Evolutionary conservation across 2,329 filamentous ascomycete species (phyloP).

Genomic region (Fusarium torreyae): DNA sequence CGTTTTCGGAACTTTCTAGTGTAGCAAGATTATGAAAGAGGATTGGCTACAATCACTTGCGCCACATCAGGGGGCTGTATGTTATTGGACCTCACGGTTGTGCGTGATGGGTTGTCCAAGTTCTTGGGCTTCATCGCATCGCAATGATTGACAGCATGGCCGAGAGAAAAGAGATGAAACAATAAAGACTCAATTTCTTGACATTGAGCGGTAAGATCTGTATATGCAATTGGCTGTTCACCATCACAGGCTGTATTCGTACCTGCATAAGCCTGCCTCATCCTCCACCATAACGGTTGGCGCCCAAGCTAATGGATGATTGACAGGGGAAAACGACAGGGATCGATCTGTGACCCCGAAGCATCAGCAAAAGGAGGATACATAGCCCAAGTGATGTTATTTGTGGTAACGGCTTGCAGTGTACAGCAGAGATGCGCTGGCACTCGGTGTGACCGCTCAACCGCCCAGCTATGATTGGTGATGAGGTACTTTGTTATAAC

Average conservation of each 20-base stretch:
- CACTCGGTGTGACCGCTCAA: conserved; percentile 21
- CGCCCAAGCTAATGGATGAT: conserved; percentile 19
- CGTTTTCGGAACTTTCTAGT: conserved; percentile 32
- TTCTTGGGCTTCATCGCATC: conserved; percentile 4
- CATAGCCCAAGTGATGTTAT: not conserved
- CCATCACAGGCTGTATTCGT: conserved; percentile 11
- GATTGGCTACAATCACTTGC: conserved; percentile 35
- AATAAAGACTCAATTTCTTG: not conserved
- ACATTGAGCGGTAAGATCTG: conserved; percentile 5
- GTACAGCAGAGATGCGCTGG: conserved; percentile 40
- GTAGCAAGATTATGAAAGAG: conserved; percentile 41
- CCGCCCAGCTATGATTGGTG: conserved; percentile 2
- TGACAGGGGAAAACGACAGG: conserved; percentile 23
- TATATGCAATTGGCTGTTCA: conserved; percentile 1
- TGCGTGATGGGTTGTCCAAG: conserved; percentile 1
- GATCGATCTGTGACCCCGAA: conserved; percentile 5
- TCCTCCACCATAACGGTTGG: conserved; percentile 22
- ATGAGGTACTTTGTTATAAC: conserved; percentile 6
- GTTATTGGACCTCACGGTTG: conserved; percentile 7
- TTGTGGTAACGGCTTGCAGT: conserved; percentile 13
- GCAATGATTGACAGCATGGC: not conserved
- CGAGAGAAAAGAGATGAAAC: conserved; percentile 26
- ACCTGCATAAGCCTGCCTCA: conserved; percentile 31
- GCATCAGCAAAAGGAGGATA: not conserved
- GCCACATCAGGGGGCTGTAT: conserved; percentile 27